A percentile compares a stretch with the other conserved stretches of the same genome.
phyloP scores from a whole-genome alignment of 768 basidiomycete genomes.

The Mycena polygramma region DNA sequence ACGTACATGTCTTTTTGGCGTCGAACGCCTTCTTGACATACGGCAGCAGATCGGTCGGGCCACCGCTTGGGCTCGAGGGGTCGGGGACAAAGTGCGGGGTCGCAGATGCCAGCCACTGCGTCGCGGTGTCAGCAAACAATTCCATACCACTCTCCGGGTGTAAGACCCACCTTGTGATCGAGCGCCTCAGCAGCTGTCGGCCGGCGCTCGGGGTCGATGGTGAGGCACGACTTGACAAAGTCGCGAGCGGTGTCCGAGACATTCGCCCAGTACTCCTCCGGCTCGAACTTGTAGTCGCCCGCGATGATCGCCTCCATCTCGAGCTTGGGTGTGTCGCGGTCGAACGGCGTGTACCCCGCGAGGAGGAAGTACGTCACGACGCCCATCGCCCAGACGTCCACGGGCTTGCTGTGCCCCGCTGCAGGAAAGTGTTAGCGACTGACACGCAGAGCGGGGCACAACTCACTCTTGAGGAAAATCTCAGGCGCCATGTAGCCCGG shows the following conservation, averaged over 20 bases:
- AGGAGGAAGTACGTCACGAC: conserved; percentile 98
- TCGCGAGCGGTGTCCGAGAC: conserved; percentile 71
- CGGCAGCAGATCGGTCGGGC: conserved; percentile 85
- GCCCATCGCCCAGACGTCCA: conserved; percentile 98
- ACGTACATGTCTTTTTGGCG: conserved; percentile 87
- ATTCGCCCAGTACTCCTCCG: conserved; percentile 74
- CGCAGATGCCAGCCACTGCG: conserved; percentile 78
- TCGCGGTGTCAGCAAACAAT: not conserved
- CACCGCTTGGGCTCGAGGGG: conserved; percentile 63
- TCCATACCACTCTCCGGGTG: no score
- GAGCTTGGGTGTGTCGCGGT: conserved; percentile 86
- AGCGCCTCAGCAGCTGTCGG: conserved; percentile 74
- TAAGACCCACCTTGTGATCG: conserved; percentile 57
- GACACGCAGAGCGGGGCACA: not conserved
- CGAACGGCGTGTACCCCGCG: conserved; percentile 94
- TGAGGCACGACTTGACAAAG: conserved; percentile 77
- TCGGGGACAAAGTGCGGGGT: conserved; percentile 74
- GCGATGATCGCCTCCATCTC: conserved; percentile 97
- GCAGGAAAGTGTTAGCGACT: not conserved
- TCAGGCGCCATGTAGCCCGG: conserved; percentile 98
- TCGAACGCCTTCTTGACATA: conserved; percentile 92
- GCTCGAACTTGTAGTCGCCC: conserved; percentile 90
- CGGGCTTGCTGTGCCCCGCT: conserved; percentile 95
- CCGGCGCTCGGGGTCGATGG: conserved; percentile 73
- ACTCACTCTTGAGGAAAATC: conserved; percentile 90